A percentile compares a stretch with the other conserved stretches of the same genome.
These are phyloP conservation scores for Cryphonectria japonica DNA, from an alignment of 2,329 filamentous ascomycete species.

Conservation along the genomic window DNA sequence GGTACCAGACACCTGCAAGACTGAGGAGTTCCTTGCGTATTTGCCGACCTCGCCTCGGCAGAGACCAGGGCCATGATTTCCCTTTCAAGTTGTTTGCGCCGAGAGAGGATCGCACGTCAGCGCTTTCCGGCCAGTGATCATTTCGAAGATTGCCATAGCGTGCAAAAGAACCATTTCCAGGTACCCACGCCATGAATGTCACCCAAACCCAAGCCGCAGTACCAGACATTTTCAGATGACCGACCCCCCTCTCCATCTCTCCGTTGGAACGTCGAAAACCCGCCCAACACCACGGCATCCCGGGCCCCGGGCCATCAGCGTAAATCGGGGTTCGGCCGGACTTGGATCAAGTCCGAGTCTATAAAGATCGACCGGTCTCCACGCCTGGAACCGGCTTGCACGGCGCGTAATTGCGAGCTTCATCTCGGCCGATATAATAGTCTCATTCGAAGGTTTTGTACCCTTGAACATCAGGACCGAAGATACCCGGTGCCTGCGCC, in stretches of 20 bases:
- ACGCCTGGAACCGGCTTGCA: slow-evolving; percentile 2
- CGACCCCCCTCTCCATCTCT: neutral
- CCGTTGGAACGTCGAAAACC: neutral
- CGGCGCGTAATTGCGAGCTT: slow-evolving; percentile 11
- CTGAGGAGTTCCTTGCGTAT: slow-evolving; percentile 24
- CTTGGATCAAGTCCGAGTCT: neutral
- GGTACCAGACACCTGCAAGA: slow-evolving; percentile 16
- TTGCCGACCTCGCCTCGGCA: slow-evolving; percentile 26
- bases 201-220: neutral
- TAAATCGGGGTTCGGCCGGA: slow-evolving; percentile 5
- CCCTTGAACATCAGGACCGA: slow-evolving; percentile 14
- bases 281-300: neutral
- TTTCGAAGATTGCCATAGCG: neutral
- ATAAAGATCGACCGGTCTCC: slow-evolving; percentile 1
- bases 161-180: slow-evolving; percentile 8
- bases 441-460: slow-evolving; percentile 3
- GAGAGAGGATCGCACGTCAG: slow-evolving; percentile 12
- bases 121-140: neutral
- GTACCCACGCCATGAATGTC: neutral
- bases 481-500: slow-evolving; percentile 11
- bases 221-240: neutral
- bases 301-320: neutral
- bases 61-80: slow-evolving; percentile 19
- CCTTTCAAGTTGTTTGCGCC: slow-evolving; percentile 23
- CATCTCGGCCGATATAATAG: neutral